Base-by-base conservation (phyloP, 164 flowering plant species). In the Echeveria elegans region DNA sequence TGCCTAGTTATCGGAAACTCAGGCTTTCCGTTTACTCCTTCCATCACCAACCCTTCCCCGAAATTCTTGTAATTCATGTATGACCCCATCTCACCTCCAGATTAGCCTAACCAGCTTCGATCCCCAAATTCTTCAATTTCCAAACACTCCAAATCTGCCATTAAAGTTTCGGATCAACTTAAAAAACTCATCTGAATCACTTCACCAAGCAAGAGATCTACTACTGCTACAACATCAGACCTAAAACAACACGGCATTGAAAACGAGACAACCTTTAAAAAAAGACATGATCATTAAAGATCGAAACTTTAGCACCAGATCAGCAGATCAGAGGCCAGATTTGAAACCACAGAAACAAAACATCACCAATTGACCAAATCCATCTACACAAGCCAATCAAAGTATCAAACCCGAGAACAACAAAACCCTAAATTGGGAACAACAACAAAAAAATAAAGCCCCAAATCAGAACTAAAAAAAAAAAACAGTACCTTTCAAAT, bases 21-120 rank as follows among this genome's bases (percentile, higher is more conserved):
- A n/a, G 72, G 73, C 72, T 68, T 80, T 30, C 74, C 72, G 19
- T 50, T 69, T 19, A 68, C 60, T 1, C 69, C 77, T 0, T 75
- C 82, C n/a, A 65, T 73, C n/a, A 65, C 65, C 14, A 74, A 60
- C 2, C 56, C 68, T 30, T 78, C 83, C 5, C 77, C 82, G 43
- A 78, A 69, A 75, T 80, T 82, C 78, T 77, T 84, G 79, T 82
- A 88, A 74, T 90, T 85, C 72, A 77, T 53, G 29, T 80, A 71
- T 38, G 94, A 82, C n/a, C 83, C 89, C 86, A 82, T 84, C 53
- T 73, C 62, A 45, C 23, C 15, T 67, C 15, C 63, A 64, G 59
- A 36, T n/a, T 6, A 66, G 61, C 52, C 62, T 0, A 40, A 66
- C n/a, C 53, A 52, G 59, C 43, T 66, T 67, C 48, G 30, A 40